Evolutionary conservation across 2,329 filamentous ascomycete species (phyloP).

Genomic region (Pyricularia sp.): DNA sequence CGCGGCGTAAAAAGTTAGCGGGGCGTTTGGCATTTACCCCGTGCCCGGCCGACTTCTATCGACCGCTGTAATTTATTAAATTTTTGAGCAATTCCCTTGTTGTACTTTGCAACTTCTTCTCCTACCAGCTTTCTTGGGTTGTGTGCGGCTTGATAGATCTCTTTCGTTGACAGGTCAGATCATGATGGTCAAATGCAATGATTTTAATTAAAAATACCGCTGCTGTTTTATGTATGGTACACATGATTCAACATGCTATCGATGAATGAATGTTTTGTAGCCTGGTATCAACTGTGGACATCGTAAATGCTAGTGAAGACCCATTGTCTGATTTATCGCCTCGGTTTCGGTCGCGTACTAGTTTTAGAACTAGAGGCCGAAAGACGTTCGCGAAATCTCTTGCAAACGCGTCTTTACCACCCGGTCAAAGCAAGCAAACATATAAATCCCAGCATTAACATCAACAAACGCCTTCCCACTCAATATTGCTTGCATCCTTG

Average conservation of each 20-base stretch:
- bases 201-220: too few relatives aligned
- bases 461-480: neutral
- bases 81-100: conserved; percentile 47
- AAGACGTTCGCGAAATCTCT: neutral
- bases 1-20: conserved; percentile 11
- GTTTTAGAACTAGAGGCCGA: too few relatives aligned
- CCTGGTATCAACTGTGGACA: neutral
- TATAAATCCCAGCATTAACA: neutral
- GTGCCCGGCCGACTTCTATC: conserved; percentile 36
- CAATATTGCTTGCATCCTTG: neutral
- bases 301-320: too few relatives aligned
- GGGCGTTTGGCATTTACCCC: conserved; percentile 27
- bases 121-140: conserved; percentile 23
- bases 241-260: too few relatives aligned
- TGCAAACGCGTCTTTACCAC: neutral
- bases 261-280: neutral
- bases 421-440: neutral
- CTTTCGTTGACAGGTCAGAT: conserved; percentile 5
- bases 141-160: conserved; percentile 29
- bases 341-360: neutral
- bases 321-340: too few relatives aligned
- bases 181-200: conserved; percentile 7
- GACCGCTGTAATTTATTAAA: conserved; percentile 54
- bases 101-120: conserved; percentile 25
- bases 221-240: too few relatives aligned